Base-by-base conservation (phyloP, 2,329 filamentous ascomycete genomes). In the Tolypocladium tropicale region DNA sequence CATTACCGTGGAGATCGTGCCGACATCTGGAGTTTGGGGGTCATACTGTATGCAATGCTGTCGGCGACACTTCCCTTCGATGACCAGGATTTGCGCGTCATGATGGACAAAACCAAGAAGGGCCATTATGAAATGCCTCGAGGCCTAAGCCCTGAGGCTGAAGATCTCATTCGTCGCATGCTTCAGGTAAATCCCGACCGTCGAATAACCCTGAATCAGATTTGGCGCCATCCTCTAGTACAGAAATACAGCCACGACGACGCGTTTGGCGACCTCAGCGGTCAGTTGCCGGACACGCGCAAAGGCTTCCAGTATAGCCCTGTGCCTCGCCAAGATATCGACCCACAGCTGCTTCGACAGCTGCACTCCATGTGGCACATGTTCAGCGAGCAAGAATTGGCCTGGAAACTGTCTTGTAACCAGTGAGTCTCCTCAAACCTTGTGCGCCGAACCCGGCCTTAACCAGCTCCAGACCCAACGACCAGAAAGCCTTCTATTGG, bases 11-110 rank as follows among this genome's bases (percentile, higher is more conserved):
- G 93, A 12, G 88, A 90, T 54, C 86, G 85, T 65, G 90, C 90
- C 9, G 94, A 99, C 65, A 88, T 96, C 52, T 99, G 94, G 94
- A 96, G 92, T 68, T 84, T 91, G 70, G 91, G 91, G 1, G 88
- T 95, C 51, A 92, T 95, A 56, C 75, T 99, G 0, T 99, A 88
- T 68, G 92, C 91, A 12, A 85, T 95, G 74, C 78, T 99, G 25
- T 88, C 88, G 28, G 91, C 90, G 1, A 84, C 82, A 30, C 82
- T 96, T 2, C 94, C 94, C 0, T 99, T 96, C 63, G 86, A 91
- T 61, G 81, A 85, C 51, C 75, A 80, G 18, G 77, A 88, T 63
- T 72, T 89, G 55, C 75, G 77, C 12, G 72, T 78, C 37, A 81
- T 94, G 62, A 81, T 91, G 61, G 67, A 70, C 30, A 80, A 80